phyloP scores from a whole-genome alignment of 768 basidiomycete genomes.

The Boletus sp. region DNA sequence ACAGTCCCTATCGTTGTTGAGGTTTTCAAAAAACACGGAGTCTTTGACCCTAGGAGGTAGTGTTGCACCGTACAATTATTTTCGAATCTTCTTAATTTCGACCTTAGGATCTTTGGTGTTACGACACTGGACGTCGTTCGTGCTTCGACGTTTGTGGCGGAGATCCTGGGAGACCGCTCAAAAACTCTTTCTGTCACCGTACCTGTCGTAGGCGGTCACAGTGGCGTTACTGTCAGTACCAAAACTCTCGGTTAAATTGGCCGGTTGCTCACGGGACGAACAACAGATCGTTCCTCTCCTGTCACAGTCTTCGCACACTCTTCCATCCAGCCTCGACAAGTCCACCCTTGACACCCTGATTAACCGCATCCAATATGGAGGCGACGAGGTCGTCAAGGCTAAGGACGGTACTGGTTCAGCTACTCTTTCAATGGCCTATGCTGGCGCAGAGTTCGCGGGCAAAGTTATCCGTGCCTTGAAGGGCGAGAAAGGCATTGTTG shows the following conservation, averaged over 20 bases:
- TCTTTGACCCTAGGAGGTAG: slow-evolving; percentile 90
- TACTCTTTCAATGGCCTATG: slow-evolving; percentile 95
- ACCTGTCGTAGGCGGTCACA: slow-evolving; percentile 95
- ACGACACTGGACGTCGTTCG: slow-evolving; percentile 98
- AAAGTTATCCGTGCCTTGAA: slow-evolving; percentile 82
- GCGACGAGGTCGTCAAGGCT: slow-evolving; percentile 97
- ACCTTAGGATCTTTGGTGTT: slow-evolving; percentile 86
- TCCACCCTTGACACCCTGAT: slow-evolving; percentile 59
- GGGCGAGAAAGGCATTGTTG: slow-evolving; percentile 84
- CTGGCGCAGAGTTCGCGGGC: slow-evolving; percentile 85
- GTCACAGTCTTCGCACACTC: slow-evolving; percentile 81
- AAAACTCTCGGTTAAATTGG: not conserved
- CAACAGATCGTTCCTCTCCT: slow-evolving; percentile 86
- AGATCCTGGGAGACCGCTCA: slow-evolving; percentile 65
- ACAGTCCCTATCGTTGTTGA: slow-evolving; percentile 97
- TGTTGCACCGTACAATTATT: slow-evolving; percentile 5
- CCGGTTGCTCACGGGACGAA: slow-evolving; percentile 7
- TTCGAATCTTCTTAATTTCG: not conserved
- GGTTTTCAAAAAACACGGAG: slow-evolving; percentile 88
- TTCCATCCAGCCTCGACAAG: slow-evolving; percentile 55
- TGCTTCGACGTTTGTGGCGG: slow-evolving; percentile 93
- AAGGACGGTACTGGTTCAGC: slow-evolving; percentile 91
- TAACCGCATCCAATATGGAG: slow-evolving; percentile 91
- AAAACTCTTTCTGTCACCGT: slow-evolving; percentile 64
- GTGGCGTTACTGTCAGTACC: slow-evolving; percentile 74